Base-by-base conservation (phyloP, 257 asterid genomes). In the Ilex aquifolium region DNA sequence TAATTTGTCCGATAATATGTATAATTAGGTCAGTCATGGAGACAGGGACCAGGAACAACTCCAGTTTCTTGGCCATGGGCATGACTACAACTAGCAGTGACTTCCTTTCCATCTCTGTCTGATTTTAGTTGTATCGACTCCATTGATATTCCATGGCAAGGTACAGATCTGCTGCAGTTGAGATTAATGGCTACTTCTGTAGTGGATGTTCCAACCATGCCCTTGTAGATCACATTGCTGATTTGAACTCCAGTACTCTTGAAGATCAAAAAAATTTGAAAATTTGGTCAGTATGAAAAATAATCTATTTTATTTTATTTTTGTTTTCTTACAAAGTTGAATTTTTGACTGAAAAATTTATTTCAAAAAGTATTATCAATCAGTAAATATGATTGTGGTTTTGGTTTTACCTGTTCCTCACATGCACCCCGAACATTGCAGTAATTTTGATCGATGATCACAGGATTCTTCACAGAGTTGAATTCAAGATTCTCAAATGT, bases 361-460 rank as follows among this genome's bases (percentile, higher is more conserved):
- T 10, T 6, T 4, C 15, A 50, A 14, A 9, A 50, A 50, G 15
- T 50, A 0, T 14, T 21, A 21, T 21, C 27, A 21, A 21, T 21
- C 27, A 21, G 1, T 21, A 21, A 21, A 21, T 21, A 21, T 21
- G 27, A 21, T 7, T 5, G 5, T 15, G 3, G 10, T 4, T 52
- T 31, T 27, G 32, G 14, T 12, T 17, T 66, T 80, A 85, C 94
- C 80, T 7, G 31, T 65, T 72, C 77, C 44, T 56, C 2, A 65
- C 95, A 88, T 17, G 74, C 72, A 9, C 63, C 69, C 29, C 79
- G 65, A 0, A 67, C 16, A 9, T 63, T 55, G 14, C 94, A 85
- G 61, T 88, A 85, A 29, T 79, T 74, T 61, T 88, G 94, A 62
- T 88, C 91, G 40, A 85, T 88, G 73, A 88, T 83, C 40, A 85